Evolutionary conservation across 495 filamentous ascomycete species (phyloP).

Genomic region (Tuber melanosporum): DNA sequence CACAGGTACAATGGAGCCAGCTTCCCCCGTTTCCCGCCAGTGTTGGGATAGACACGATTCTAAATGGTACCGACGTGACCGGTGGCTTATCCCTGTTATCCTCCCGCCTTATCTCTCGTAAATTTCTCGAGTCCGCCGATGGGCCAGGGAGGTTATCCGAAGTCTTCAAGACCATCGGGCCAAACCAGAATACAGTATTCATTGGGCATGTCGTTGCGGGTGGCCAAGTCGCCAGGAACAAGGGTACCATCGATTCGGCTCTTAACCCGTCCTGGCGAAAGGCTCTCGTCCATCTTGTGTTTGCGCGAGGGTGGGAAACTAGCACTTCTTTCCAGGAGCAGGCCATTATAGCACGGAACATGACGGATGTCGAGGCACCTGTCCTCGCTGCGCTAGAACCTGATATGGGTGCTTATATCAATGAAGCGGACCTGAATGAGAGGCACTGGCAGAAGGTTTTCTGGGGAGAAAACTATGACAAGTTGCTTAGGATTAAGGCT

Average conservation of each 20-base stretch:
- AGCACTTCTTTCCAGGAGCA: conserved; percentile 43
- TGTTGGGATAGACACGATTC: conserved; percentile 3
- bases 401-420: conserved; percentile 48
- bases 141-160: conserved; percentile 39
- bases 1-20: conserved; percentile 20
- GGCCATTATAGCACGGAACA: conserved; percentile 43
- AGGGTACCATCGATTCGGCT: conserved; percentile 41
- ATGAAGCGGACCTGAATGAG: conserved; percentile 49
- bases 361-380: conserved; percentile 44
- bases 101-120: conserved; percentile 44
- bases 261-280: conserved; percentile 48
- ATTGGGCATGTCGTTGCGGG: conserved; percentile 42
- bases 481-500: conserved; percentile 45
- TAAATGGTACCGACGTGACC: conserved; percentile 41
- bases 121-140: conserved; percentile 37
- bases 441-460: conserved; percentile 47
- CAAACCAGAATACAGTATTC: conserved; percentile 35
- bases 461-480: conserved; percentile 49
- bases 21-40: conserved; percentile 31
- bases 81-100: conserved; percentile 41
- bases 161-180: conserved; percentile 38
- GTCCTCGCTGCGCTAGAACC: conserved; percentile 48
- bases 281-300: conserved; percentile 45
- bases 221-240: conserved; percentile 24
- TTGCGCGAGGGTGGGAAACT: conserved; percentile 43